phyloP scores from a whole-genome alignment of 768 basidiomycete species.

The Crucibulum laeve region DNA sequence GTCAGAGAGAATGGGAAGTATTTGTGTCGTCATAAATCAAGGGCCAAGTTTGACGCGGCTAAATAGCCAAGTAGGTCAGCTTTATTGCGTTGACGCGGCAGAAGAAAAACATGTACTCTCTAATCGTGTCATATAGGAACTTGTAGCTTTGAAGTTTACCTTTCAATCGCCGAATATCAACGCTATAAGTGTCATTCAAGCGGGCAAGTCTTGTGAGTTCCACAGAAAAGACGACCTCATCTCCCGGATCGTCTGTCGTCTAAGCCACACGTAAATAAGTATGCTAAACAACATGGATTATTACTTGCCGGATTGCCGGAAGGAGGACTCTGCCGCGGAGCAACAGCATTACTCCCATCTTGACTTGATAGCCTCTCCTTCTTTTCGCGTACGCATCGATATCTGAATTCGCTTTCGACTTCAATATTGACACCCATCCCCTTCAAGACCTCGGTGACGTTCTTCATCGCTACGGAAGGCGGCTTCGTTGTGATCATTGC shows the following conservation, averaged over 20 bases:
- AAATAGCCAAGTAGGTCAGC: too few relatives aligned
- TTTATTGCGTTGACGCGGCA: too few relatives aligned
- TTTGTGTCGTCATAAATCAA: too few relatives aligned
- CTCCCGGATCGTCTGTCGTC: slow-evolving; percentile 66
- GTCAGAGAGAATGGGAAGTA: too few relatives aligned
- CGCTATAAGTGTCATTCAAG: slow-evolving; percentile 77
- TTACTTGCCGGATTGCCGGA: neutral
- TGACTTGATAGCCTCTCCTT: slow-evolving; percentile 12
- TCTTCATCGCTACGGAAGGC: slow-evolving; percentile 74
- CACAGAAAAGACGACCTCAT: slow-evolving; percentile 90
- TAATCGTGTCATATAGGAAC: slow-evolving; percentile 66
- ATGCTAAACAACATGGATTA: neutral
- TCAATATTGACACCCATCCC: slow-evolving; percentile 82
- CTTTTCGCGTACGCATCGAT: slow-evolving; percentile 71
- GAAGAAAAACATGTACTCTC: slow-evolving; percentile 16
- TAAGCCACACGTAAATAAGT: slow-evolving; percentile 32
- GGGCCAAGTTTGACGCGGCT: too few relatives aligned
- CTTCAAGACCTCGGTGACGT: slow-evolving; percentile 63
- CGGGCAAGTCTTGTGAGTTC: slow-evolving; percentile 86
- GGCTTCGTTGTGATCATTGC: slow-evolving; percentile 73
- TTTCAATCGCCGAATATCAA: slow-evolving; percentile 86
- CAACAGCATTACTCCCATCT: neutral
- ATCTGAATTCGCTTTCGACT: slow-evolving; percentile 77
- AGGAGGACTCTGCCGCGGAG: neutral
- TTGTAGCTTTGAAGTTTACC: slow-evolving; percentile 85